Conservation (phyloP, 495 filamentous ascomycete species). For the Mytilinidion resinicola region DNA sequence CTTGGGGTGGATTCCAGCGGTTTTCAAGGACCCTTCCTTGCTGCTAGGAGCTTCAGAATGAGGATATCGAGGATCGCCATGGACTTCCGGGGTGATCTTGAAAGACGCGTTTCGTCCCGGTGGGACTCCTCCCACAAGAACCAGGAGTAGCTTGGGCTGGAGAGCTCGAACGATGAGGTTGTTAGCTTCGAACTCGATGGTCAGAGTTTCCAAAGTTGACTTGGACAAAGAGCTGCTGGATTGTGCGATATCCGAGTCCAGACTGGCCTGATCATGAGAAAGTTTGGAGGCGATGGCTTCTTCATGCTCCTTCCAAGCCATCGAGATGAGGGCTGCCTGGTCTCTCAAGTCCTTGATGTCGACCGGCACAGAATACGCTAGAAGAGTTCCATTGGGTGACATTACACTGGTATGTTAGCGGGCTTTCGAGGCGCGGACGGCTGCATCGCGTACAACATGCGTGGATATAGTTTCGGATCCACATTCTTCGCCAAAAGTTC, state of each 20-base stretch:
- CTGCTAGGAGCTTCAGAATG: background rate
- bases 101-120: conserved; percentile 28
- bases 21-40: background rate
- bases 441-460: conserved; percentile 33
- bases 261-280: background rate
- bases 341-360: conserved; percentile 36
- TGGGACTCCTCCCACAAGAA: conserved; percentile 37
- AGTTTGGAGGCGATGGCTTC: conserved; percentile 1
- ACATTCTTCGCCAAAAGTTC: conserved; percentile 38
- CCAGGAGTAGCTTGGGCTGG: conserved; percentile 35
- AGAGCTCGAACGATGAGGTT: conserved; percentile 38
- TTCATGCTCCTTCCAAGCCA: conserved; percentile 38
- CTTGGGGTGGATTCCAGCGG: background rate
- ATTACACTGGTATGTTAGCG: conserved; percentile 31
- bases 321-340: conserved; percentile 34
- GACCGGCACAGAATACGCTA: conserved; percentile 36
- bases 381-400: conserved; percentile 38
- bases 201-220: conserved; percentile 32
- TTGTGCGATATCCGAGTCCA: conserved; percentile 2
- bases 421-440: background rate
- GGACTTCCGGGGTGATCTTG: conserved; percentile 30
- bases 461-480: conserved; percentile 33
- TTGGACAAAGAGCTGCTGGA: background rate
- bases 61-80: conserved; percentile 33
- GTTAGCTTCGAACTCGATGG: conserved; percentile 33